Base-by-base conservation (phyloP, 2,329 filamentous ascomycete genomes). In the Aspergillus phoenicis region DNA sequence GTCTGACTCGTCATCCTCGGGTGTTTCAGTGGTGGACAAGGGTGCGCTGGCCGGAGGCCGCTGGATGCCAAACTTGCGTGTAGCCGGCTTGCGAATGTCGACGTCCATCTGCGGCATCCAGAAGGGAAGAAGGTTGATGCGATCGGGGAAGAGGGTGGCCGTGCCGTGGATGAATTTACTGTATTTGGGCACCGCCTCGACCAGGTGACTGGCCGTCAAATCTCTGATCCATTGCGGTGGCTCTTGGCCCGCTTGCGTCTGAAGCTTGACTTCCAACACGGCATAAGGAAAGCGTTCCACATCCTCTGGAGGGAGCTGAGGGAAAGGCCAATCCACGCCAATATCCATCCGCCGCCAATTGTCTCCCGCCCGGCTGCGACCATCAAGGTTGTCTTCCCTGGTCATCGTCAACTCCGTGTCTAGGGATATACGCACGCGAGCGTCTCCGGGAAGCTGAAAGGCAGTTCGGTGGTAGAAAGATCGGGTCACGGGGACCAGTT, bases 101-200 rank as follows among this genome's bases (percentile, higher is more conserved):
- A 96, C 88, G 67, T 96, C 89, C 95, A 99, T 99, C 78, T 99
- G 95, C 1, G 95, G 95, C 83, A 94, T 91, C 95, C 95, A 99
- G 82, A 91, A 99, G 0, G 95, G 95, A 5, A 99, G 83, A 11
- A 99, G 84, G 52, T 97, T 83, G 77, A 99, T 99, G 58, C 90
- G 87, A 48, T 88, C 85, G 0, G 93, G 93, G 76, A 97, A 96
- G 49, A 99, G 80, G 10, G 87, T 91, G 8, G 94, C 94, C 1
- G 89, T 93, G 61, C 95, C 95, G 76, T 99, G 95, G 61, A 99
- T 98, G 76, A 98, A 99, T 80, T 99, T 99, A 72, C 93, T 97
- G 78, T 98, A 99, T 75, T 99, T 99, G 64, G 95, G 95, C 2
- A 99, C 93, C n/a, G 95, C 93, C 79, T 99, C 95, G 2, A 99